These are phyloP conservation scores for Penicillium sp. DNA, from an alignment of 2,329 filamentous ascomycete species.

Conservation along the genomic window DNA sequence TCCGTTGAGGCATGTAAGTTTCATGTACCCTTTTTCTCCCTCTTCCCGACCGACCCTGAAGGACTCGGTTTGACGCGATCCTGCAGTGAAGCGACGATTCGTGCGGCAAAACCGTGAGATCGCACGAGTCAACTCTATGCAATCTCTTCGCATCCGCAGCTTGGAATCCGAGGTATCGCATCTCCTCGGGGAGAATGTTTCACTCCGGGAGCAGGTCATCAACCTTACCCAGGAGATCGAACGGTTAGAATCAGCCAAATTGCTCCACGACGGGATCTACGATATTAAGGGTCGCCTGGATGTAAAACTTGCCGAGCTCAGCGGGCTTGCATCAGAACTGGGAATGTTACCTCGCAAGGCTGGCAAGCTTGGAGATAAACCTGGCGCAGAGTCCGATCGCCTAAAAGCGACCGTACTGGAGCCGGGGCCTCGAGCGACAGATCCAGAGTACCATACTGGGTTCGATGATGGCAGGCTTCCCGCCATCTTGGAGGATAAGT, in stretches of 20 bases:
- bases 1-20: conserved; percentile 48
- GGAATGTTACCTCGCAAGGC: conserved; percentile 41
- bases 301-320: conserved; percentile 54
- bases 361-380: conserved; percentile 18
- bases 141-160: conserved; percentile 60
- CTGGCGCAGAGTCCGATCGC: conserved; percentile 10
- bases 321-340: conserved; percentile 52
- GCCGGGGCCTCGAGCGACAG: conserved; percentile 13
- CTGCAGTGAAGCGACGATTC: conserved; percentile 60
- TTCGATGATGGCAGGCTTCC: conserved; percentile 46
- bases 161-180: conserved; percentile 60
- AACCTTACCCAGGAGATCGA: conserved; percentile 53
- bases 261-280: conserved; percentile 46
- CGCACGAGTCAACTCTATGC: conserved; percentile 59
- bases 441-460: conserved; percentile 14
- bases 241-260: conserved; percentile 43
- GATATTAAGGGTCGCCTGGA: conserved; percentile 54
- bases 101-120: conserved; percentile 64
- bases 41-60: neutral
- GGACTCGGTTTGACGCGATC: conserved; percentile 8
- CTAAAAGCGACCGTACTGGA: conserved; percentile 11
- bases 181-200: conserved; percentile 57
- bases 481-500: conserved; percentile 57
- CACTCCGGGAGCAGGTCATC: conserved; percentile 56
- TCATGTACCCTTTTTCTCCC: neutral